Conservation (phyloP, 805 yeast genomes). For the Myxozyma udenii region DNA sequence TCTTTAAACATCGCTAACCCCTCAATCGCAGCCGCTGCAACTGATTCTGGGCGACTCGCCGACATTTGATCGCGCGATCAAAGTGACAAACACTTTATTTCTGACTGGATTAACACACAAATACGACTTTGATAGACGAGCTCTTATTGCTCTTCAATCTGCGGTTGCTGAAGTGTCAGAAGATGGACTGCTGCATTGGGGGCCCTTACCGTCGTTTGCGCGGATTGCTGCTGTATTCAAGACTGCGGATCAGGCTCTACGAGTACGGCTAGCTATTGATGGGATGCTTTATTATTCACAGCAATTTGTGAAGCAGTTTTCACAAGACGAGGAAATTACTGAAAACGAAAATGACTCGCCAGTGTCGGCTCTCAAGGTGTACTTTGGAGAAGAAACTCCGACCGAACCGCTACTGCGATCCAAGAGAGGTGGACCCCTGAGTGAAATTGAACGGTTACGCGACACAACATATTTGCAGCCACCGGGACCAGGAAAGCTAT, state of each 20-base stretch:
- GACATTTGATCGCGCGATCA: too few relatives aligned
- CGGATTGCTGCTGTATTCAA: conserved; percentile 22
- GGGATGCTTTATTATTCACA: conserved; percentile 5
- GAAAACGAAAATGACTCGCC: neutral
- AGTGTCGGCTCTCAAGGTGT: conserved; percentile 3
- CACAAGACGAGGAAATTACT: neutral
- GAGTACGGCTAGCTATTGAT: conserved; percentile 7
- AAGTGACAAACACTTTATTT: conserved; percentile 13
- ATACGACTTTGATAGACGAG: conserved; percentile 3
- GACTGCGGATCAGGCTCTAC: conserved; percentile 15
- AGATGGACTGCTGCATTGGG: conserved; percentile 20
- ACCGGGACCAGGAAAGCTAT: conserved; percentile 30
- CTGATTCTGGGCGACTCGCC: too few relatives aligned
- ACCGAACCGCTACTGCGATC: neutral
- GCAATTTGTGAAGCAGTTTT: neutral
- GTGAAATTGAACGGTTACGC: conserved; percentile 1
- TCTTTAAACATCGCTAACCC: too few relatives aligned
- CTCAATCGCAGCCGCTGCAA: too few relatives aligned
- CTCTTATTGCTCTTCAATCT: neutral
- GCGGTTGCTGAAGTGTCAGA: neutral
- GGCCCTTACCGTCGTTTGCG: conserved; percentile 18
- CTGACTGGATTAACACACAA: conserved; percentile 8
- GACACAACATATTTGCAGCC: conserved; percentile 20
- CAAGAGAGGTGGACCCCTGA: conserved; percentile 1
- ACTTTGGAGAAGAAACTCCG: conserved; percentile 13